Percentiles rank a stretch among this genome's conserved stretches.
These are phyloP conservation scores for Penicillium subrubescens DNA, from an alignment of 495 filamentous ascomycete species.

Conservation along the genomic window DNA sequence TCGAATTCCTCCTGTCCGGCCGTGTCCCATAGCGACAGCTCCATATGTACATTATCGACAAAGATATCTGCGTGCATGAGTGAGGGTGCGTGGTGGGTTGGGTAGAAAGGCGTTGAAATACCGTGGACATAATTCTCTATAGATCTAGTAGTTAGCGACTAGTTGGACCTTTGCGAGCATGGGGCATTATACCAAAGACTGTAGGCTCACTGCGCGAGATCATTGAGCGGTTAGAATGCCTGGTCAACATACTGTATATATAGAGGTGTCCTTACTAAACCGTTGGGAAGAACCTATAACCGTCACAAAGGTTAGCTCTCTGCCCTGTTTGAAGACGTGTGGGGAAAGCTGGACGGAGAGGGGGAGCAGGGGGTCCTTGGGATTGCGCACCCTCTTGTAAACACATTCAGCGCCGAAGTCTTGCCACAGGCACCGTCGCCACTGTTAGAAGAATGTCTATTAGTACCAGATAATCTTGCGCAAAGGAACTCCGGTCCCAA, in stretches of 20 bases:
- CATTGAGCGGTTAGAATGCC: constrained; percentile 31
- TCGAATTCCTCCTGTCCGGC: constrained; percentile 99
- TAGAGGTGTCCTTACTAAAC: constrained; percentile 70
- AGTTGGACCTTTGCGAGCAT: neutral
- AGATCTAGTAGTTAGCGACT: constrained; percentile 31
- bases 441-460: constrained; percentile 46
- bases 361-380: constrained; percentile 13
- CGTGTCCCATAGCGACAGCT: constrained; percentile 97
- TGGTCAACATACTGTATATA: neutral
- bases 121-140: constrained; percentile 97
- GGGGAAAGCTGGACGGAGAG: constrained; percentile 2
- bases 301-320: constrained; percentile 21
- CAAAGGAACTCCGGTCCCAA: constrained; percentile 26
- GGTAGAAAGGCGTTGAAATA: constrained; percentile 42
- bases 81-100: neutral
- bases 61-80: constrained; percentile 75
- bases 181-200: constrained; percentile 68
- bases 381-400: constrained; percentile 83
- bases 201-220: constrained; percentile 72
- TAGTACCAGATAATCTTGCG: constrained; percentile 14
- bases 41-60: constrained; percentile 94
- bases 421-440: constrained; percentile 98
- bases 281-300: constrained; percentile 85
- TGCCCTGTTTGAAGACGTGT: neutral
- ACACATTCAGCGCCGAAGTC: constrained; percentile 95